Conservation (phyloP, 1,284 basidiomycete species). For the Ustilago crameri region DNA sequence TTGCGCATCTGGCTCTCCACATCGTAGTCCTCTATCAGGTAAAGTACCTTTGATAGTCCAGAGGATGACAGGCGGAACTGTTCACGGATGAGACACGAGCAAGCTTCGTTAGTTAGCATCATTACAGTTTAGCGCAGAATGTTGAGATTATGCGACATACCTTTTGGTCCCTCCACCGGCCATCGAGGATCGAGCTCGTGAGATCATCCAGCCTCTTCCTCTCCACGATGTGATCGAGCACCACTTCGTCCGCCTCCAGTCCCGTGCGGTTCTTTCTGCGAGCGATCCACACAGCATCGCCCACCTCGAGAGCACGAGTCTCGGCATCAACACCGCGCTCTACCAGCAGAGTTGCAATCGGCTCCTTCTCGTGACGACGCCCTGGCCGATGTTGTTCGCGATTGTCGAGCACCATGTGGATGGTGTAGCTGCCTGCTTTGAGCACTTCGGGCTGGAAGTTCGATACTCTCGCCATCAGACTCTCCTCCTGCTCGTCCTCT, state of each 20-base stretch:
- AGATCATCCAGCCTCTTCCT: constrained; percentile 74
- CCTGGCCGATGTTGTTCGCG: constrained; percentile 69
- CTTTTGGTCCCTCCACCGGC: constrained; percentile 73
- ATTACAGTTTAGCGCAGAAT: constrained; percentile 27
- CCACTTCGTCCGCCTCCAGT: constrained; percentile 69
- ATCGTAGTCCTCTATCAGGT: constrained; percentile 73
- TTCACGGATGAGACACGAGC: too few relatives aligned
- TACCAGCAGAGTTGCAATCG: constrained; percentile 45
- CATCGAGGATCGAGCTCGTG: constrained; percentile 71
- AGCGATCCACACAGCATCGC: constrained; percentile 74
- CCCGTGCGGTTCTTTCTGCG: constrained; percentile 66
- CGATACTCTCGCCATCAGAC: constrained; percentile 7
- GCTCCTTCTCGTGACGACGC: constrained; percentile 25
- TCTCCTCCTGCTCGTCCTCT: constrained; percentile 25
- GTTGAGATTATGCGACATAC: constrained; percentile 41
- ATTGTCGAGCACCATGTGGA: constrained; percentile 72
- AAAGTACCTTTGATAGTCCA: constrained; percentile 71
- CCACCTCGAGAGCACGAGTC: constrained; percentile 71
- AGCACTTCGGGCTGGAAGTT: constrained; percentile 68
- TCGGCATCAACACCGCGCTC: constrained; percentile 70
- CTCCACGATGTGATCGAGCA: constrained; percentile 73
- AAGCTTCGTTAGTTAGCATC: too few relatives aligned
- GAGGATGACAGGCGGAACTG: constrained; percentile 71
- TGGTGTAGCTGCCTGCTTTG: constrained; percentile 71
- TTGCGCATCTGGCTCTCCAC: constrained; percentile 62